Conservation (phyloP, 2,329 filamentous ascomycete genomes). For the Grosmannia huntii region DNA sequence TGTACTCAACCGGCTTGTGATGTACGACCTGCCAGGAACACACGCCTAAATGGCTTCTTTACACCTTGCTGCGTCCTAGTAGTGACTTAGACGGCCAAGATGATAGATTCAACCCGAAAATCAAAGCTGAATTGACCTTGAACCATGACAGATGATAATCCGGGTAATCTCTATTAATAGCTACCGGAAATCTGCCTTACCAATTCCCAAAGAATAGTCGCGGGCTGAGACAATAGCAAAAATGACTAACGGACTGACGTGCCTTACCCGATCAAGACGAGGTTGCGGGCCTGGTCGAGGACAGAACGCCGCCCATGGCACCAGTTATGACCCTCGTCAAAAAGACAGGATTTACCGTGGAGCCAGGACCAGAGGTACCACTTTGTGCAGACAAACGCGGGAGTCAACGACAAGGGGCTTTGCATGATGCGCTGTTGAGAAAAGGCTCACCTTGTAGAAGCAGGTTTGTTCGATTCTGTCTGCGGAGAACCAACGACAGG, state of each 20-base stretch:
- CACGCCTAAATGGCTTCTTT: too few relatives aligned
- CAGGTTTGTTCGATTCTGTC: background rate
- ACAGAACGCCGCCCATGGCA: slow-evolving; percentile 8
- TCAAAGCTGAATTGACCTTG: background rate
- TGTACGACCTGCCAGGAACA: background rate
- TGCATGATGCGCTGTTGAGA: background rate
- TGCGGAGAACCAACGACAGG: background rate
- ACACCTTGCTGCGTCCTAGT: too few relatives aligned
- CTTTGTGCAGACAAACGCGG: background rate
- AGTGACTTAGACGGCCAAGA: background rate
- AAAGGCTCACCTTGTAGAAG: background rate
- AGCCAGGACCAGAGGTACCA: background rate
- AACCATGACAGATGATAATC: too few relatives aligned
- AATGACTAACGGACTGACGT: too few relatives aligned
- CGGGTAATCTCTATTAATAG: too few relatives aligned
- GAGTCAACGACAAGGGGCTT: background rate
- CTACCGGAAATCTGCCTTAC: too few relatives aligned
- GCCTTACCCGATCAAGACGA: background rate
- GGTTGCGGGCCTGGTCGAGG: background rate
- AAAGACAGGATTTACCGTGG: slow-evolving; percentile 7
- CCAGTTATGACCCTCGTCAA: slow-evolving; percentile 9
- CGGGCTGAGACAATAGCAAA: too few relatives aligned
- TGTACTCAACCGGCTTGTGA: background rate
- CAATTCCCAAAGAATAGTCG: too few relatives aligned
- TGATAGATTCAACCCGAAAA: background rate